These are phyloP conservation scores for Phaeosphaeriaceae sp. DNA, from an alignment of 2,329 filamentous ascomycete genomes.

Conservation along the genomic window DNA sequence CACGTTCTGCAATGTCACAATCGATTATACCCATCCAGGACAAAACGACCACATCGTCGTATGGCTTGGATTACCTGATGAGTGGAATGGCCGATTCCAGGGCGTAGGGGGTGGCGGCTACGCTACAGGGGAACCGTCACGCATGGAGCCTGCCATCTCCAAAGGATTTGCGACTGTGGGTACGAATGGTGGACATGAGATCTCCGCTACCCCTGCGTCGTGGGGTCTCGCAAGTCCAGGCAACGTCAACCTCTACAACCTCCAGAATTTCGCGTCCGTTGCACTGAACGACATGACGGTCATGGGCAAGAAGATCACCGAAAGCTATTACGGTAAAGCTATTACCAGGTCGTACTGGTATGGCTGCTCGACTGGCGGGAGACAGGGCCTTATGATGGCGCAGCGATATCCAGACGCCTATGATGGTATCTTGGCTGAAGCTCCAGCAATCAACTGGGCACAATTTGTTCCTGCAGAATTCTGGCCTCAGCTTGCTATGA, in stretches of 20 bases:
- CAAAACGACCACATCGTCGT: conserved; percentile 47
- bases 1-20: conserved; percentile 43
- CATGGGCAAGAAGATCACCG: conserved; percentile 1
- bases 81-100: conserved; percentile 27
- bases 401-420: conserved; percentile 1
- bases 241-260: conserved; percentile 26
- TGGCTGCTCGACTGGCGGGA: background rate
- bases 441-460: conserved; percentile 7
- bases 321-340: background rate
- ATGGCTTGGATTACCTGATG: conserved; percentile 9
- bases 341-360: background rate
- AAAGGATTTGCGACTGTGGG: conserved; percentile 12
- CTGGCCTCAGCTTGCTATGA: conserved; percentile 10
- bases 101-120: conserved; percentile 28
- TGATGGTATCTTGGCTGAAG: conserved; percentile 41
- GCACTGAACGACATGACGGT: conserved; percentile 40
- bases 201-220: conserved; percentile 1
- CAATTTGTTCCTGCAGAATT: background rate
- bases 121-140: conserved; percentile 18
- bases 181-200: conserved; percentile 31
- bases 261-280: conserved; percentile 46
- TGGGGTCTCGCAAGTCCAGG: conserved; percentile 32
- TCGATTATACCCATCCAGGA: conserved; percentile 49
- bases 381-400: background rate
- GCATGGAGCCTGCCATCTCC: conserved; percentile 32